Base-by-base conservation (phyloP, 225 moss, liverwort and hornwort genomes). In the Ulota crispa region DNA sequence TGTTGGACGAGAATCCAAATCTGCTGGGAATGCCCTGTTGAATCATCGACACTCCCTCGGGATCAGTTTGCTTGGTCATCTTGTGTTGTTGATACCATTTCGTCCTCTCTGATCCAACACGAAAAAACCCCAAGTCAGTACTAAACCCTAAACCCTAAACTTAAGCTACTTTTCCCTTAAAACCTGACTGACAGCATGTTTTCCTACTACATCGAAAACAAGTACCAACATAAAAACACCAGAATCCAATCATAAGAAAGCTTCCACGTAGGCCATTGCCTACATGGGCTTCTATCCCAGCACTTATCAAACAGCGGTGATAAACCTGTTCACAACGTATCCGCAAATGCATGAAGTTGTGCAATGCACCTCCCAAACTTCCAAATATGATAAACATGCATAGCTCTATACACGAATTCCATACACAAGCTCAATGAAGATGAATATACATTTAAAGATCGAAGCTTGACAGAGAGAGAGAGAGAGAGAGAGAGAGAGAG, bases 31-130 rank as follows among this genome's bases (percentile, higher is more conserved):
- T 78, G 37, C 82, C 86, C 60, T 84, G 73, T 63, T 88, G 88
- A 11, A 91, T 89, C 91, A 91, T 91, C 1, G 91, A 88, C 52
- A 91, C 91, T 52, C 91, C 91, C 79, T 91, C 91, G 0, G 85
- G 85, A 37, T 91, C 91, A 42, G 85, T 2, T 68, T 80, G 82
- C 83, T 79, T 91, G 47, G 91, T 87, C 91, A 89, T 89, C 85
- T 91, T 91, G 79, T 91, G 91, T 30, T 89, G 91, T 79, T 91
- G 91, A 24, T 91, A 91, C 91, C 91, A 91, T 73, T 91, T 91
- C 72, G 91, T 91, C 75, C 91, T 88, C 87, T 91, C 91, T 91
- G 86, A 72, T 80, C 21, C 76, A 81, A 70, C 71, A 78, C 45
- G 27, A 81, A 67, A 78, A 77, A 83, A 80, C 23, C 67, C 72